A percentile compares a stretch with the other conserved stretches of the same genome.
These are phyloP conservation scores for Penicillium steckii DNA, from an alignment of 495 filamentous ascomycete species.

Conservation along the genomic window DNA sequence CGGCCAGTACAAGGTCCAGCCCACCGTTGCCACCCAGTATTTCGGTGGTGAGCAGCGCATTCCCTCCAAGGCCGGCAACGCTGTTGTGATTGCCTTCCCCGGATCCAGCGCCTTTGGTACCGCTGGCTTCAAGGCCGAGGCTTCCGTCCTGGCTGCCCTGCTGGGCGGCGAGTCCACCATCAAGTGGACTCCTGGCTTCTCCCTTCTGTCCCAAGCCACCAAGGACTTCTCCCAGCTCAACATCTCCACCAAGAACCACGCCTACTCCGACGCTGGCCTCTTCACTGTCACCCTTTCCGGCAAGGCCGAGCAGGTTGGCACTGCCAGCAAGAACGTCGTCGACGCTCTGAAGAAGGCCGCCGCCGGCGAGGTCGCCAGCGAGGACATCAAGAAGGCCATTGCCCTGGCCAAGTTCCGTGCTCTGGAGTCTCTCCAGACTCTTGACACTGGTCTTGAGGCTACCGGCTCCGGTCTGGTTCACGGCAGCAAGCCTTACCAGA, in stretches of 20 bases:
- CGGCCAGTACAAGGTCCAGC: slow-evolving; percentile 38
- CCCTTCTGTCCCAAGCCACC: slow-evolving; percentile 76
- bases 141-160: slow-evolving; percentile 81
- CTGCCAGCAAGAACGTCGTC: slow-evolving; percentile 61
- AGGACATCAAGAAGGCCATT: slow-evolving; percentile 87
- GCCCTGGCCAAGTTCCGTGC: slow-evolving; percentile 93
- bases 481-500: slow-evolving; percentile 80
- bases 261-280: slow-evolving; percentile 94
- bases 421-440: slow-evolving; percentile 76
- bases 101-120: slow-evolving; percentile 73
- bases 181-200: slow-evolving; percentile 96
- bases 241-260: slow-evolving; percentile 68
- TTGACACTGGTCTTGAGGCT: slow-evolving; percentile 63
- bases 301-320: slow-evolving; percentile 62
- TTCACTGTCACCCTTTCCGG: slow-evolving; percentile 79
- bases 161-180: slow-evolving; percentile 87
- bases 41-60: slow-evolving; percentile 93
- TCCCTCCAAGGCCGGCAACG: slow-evolving; percentile 66
- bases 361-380: slow-evolving; percentile 69
- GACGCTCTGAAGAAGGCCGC: slow-evolving; percentile 78
- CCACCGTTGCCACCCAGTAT: slow-evolving; percentile 68
- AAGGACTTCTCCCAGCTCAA: slow-evolving; percentile 61
- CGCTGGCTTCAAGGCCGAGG: slow-evolving; percentile 81
- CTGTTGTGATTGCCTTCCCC: slow-evolving; percentile 87
- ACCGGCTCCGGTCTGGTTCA: slow-evolving; percentile 77